These are phyloP conservation scores for Passiflora organensis DNA, from an alignment of 345 rosid genomes.

Conservation along the genomic window DNA sequence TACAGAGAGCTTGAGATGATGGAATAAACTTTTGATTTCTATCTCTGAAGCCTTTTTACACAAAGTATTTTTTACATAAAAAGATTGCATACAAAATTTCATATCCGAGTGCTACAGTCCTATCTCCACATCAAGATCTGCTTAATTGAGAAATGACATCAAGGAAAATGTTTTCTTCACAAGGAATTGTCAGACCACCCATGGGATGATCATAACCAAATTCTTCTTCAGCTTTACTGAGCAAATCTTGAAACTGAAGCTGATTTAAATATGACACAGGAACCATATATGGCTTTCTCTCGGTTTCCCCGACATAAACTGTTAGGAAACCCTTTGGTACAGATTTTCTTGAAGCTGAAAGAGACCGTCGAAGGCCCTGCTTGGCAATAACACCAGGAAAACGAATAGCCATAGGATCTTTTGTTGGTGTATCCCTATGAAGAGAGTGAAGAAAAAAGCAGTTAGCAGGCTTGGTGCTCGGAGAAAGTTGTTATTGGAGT, in stretches of 20 bases:
- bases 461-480: background rate
- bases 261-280: constrained; percentile 36
- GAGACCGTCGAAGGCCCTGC: no score
- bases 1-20: no score
- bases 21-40: no score
- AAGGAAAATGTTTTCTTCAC: constrained; percentile 21
- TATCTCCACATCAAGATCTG: background rate
- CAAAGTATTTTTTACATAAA: background rate
- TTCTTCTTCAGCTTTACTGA: constrained; percentile 29
- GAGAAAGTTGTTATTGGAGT: background rate
- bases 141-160: constrained; percentile 7
- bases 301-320: constrained; percentile 27
- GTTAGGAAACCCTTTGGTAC: constrained; percentile 26
- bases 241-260: constrained; percentile 30
- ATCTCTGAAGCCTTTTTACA: no score
- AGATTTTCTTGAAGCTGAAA: background rate
- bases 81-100: background rate
- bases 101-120: background rate
- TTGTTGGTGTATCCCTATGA: background rate
- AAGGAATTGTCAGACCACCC: constrained; percentile 22
- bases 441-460: background rate
- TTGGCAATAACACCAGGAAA: background rate
- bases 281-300: constrained; percentile 31
- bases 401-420: background rate
- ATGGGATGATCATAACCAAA: constrained; percentile 23